Evolutionary conservation across 1,284 basidiomycete genomes (phyloP), one percentile per base, ranked within the genome.

Genomic region (Naganishia liquefaciens): DNA sequence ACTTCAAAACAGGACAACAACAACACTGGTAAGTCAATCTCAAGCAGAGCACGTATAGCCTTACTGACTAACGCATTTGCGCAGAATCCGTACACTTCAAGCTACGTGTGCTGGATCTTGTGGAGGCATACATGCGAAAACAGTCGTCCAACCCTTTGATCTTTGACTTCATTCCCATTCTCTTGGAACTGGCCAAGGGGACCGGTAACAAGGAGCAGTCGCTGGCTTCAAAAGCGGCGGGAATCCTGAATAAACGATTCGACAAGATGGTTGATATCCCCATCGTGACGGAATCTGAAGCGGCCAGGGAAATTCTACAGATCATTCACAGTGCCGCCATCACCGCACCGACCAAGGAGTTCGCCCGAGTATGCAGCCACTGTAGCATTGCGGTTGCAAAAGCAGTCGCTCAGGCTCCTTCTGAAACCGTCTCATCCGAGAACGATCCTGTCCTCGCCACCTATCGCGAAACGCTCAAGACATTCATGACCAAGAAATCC

Each of bases 31-130:
- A 49, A 53, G 64, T 39, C 19, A n/a, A 40, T n/a, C 5, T 42
- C 11, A n/a, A 15, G 30, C 47, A 25, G 17, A 23, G 7, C 2
- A 7, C 21, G 19, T 17, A 39, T 21, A 21, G 9, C 4, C 27
- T 46, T n/a, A n/a, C 23, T 60, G 43, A 10, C 54, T 40, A 13
- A 39, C 33, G 30, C 57, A 21, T 23, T 39, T 27, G 49, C 47
- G 10, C 73, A 66, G 89, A 93, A 80, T 90, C 91, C 1, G 88
- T 90, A 5, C 88, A 94, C 75, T 94, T 96, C 85, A 96, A 96
- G 79, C 93, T 91, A 77, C 88, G 93, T 37, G 88, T 96, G 30
- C 86, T 98, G 13, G 94, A 97, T 77, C 85, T 98, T 17, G 84
- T 96, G 61, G 93, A 96, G 67, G 86, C 85, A 25, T 94, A 87